Conservation (phyloP, 495 filamentous ascomycete genomes). For the Penicillium canariense region DNA sequence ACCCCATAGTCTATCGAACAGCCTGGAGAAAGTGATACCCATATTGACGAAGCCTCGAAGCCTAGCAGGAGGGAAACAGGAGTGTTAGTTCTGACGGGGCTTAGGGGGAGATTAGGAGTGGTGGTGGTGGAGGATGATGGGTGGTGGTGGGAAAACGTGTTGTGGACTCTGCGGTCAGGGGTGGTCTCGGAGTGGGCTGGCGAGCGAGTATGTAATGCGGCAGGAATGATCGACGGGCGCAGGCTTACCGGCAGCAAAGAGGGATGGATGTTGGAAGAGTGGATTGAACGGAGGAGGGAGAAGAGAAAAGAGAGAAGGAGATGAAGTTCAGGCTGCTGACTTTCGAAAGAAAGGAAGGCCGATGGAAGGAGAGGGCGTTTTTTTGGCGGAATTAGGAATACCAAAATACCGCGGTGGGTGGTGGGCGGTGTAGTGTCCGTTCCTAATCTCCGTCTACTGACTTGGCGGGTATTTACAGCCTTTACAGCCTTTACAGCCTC, state of each 20-base stretch:
- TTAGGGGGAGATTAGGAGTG: constrained; percentile 7
- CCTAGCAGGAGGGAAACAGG: constrained; percentile 20
- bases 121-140: constrained; percentile 13
- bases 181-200: constrained; percentile 1
- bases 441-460: neutral
- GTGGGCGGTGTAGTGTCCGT: constrained; percentile 21
- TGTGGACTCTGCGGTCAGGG: constrained; percentile 30
- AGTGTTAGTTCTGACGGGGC: constrained; percentile 21
- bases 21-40: constrained; percentile 91
- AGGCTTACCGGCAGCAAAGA: constrained; percentile 14
- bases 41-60: constrained; percentile 62
- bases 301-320: constrained; percentile 18
- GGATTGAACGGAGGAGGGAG: constrained; percentile 9
- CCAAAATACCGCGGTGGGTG: constrained; percentile 23
- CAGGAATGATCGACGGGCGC: constrained; percentile 14
- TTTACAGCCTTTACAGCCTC: neutral
- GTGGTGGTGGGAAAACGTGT: constrained; percentile 28
- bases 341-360: neutral
- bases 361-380: constrained; percentile 12
- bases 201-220: constrained; percentile 1
- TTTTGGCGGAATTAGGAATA: constrained; percentile 25
- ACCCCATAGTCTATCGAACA: constrained; percentile 93
- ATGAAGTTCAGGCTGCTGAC: constrained; percentile 5
- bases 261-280: constrained; percentile 19
- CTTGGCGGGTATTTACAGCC: neutral